Conservation (phyloP, 441 rosid species). For the Mallotus repandus region DNA sequence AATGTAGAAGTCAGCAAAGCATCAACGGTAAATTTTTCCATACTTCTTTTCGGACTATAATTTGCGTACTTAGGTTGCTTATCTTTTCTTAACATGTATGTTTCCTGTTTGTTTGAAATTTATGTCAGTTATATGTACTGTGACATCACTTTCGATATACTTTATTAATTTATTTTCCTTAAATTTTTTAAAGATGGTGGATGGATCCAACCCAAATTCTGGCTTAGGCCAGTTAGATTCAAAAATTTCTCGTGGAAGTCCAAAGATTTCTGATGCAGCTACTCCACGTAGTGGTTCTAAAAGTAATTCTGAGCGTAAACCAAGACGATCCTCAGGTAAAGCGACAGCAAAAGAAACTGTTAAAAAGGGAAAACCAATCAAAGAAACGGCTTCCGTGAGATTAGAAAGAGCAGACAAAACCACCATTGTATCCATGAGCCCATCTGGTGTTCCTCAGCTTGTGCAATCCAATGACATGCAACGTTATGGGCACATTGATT, state of each 20-base stretch:
- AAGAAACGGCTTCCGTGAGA: slow-evolving; percentile 44
- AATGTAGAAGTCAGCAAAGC: slow-evolving; percentile 37
- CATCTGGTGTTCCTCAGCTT: slow-evolving; percentile 47
- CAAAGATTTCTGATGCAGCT: slow-evolving; percentile 40
- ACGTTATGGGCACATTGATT: slow-evolving; percentile 46
- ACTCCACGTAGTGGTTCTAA: slow-evolving; percentile 39
- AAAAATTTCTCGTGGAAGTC: slow-evolving; percentile 46
- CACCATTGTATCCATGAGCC: slow-evolving; percentile 39
- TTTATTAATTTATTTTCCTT: background rate
- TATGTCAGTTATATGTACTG: background rate
- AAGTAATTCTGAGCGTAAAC: slow-evolving; percentile 68
- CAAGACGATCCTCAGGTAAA: slow-evolving; percentile 67
- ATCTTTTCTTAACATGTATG: background rate
- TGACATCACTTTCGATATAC: no score
- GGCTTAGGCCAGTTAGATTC: slow-evolving; percentile 40
- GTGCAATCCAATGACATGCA: slow-evolving; percentile 61
- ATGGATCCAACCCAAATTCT: slow-evolving; percentile 57
- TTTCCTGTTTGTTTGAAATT: slow-evolving; percentile 13
- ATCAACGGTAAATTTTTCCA: slow-evolving; percentile 45
- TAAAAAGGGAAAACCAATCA: slow-evolving; percentile 50
- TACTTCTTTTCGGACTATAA: background rate
- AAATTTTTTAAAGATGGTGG: slow-evolving; percentile 43
- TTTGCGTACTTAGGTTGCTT: background rate
- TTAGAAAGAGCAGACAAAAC: slow-evolving; percentile 52
- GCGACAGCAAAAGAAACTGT: slow-evolving; percentile 57